phyloP scores from a whole-genome alignment of 176 grass and related monocot genomes.

The Musa acuminata region DNA sequence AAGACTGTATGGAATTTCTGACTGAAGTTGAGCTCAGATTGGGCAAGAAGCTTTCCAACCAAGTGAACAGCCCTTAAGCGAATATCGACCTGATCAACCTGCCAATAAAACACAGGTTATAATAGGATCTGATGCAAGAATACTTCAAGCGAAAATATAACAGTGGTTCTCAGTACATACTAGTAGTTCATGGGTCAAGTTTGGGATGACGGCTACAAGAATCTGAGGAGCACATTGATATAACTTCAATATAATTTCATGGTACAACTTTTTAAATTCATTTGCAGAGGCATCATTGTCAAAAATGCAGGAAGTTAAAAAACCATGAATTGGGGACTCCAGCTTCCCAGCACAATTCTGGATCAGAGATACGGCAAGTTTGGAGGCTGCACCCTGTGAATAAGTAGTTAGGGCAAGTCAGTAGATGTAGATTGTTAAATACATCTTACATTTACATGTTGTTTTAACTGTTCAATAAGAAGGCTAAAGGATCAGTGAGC shows the following conservation, averaged over 20 bases:
- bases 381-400: constrained; percentile 59
- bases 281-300: constrained; percentile 37
- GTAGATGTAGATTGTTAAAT: neutral
- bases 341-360: constrained; percentile 52
- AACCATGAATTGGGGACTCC: constrained; percentile 47
- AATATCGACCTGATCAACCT: constrained; percentile 69
- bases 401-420: constrained; percentile 5
- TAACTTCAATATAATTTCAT: constrained; percentile 82
- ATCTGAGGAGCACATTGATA: constrained; percentile 68
- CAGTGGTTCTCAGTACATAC: constrained; percentile 29
- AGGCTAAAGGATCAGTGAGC: too few species aligned
- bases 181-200: constrained; percentile 67
- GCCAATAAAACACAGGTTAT: constrained; percentile 7
- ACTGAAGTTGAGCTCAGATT: constrained; percentile 76
- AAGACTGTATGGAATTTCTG: constrained; percentile 59
- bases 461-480: too few species aligned
- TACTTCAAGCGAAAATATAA: neutral
- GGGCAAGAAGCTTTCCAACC: constrained; percentile 68
- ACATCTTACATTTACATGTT: too few species aligned
- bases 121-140: constrained; percentile 4
- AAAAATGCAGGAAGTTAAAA: constrained; percentile 58
- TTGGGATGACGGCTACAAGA: constrained; percentile 71
- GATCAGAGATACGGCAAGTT: constrained; percentile 58
- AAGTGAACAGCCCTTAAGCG: constrained; percentile 59
- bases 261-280: constrained; percentile 45